Evolutionary conservation across 805 yeast genomes (phyloP).

Genomic region (Sugiyamaella boreocaroliniensis): DNA sequence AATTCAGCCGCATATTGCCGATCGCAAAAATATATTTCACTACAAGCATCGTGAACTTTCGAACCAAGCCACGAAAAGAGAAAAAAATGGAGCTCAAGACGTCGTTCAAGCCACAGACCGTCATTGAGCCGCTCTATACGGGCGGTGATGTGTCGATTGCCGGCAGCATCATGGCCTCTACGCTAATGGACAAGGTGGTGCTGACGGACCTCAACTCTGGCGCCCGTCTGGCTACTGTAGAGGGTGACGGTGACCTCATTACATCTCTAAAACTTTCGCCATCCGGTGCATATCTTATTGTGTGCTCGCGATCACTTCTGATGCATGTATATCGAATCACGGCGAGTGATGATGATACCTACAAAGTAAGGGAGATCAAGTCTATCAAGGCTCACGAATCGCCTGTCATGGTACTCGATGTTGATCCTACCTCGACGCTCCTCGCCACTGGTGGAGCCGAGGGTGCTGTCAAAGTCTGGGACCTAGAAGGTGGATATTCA

Average conservation of each 20-base stretch:
- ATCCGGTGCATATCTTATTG: slow-evolving; percentile 62
- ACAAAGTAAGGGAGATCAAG: slow-evolving; percentile 12
- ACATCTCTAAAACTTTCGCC: slow-evolving; percentile 74
- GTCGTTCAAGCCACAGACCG: slow-evolving; percentile 36
- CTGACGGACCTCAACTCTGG: slow-evolving; percentile 59
- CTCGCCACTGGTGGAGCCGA: slow-evolving; percentile 95
- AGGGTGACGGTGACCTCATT: slow-evolving; percentile 78
- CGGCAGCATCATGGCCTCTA: slow-evolving; percentile 63
- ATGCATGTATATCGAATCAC: slow-evolving; percentile 56
- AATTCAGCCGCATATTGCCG: not conserved
- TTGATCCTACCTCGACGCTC: slow-evolving; percentile 75
- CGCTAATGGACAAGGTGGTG: slow-evolving; percentile 69
- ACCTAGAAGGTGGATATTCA: slow-evolving; percentile 74
- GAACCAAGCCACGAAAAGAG: not conserved
- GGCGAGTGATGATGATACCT: slow-evolving; percentile 26
- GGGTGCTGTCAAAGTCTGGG: slow-evolving; percentile 88
- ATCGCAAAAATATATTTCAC: not conserved
- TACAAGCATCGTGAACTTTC: not conserved
- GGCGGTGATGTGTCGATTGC: slow-evolving; percentile 78
- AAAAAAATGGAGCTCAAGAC: slow-evolving; percentile 28
- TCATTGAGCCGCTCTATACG: slow-evolving; percentile 75
- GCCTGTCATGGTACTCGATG: slow-evolving; percentile 72
- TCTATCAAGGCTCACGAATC: slow-evolving; percentile 45
- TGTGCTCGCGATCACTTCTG: slow-evolving; percentile 78
- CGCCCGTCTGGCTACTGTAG: slow-evolving; percentile 50